These are phyloP conservation scores for Millerozyma acaciae DNA, from an alignment of 805 yeast species.

Conservation along the genomic window DNA sequence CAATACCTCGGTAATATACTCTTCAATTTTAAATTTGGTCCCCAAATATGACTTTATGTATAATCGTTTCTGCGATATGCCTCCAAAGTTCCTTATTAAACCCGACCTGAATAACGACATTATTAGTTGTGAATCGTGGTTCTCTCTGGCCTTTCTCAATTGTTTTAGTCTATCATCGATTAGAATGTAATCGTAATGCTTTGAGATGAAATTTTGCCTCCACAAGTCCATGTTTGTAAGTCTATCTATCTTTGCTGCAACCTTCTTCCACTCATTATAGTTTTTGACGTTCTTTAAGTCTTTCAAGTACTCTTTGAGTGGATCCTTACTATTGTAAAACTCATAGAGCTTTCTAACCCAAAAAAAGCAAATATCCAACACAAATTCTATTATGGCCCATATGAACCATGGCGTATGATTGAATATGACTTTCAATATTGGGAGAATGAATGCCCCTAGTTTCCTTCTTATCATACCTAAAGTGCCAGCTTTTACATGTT, in stretches of 20 bases:
- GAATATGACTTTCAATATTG: conserved; percentile 13
- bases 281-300: conserved; percentile 49
- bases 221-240: conserved; percentile 46
- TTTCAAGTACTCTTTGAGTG: conserved; percentile 45
- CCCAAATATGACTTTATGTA: conserved; percentile 84
- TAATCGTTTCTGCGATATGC: conserved; percentile 73
- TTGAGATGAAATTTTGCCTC: conserved; percentile 81
- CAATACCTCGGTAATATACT: conserved; percentile 73
- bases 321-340: conserved; percentile 37
- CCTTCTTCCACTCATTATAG: conserved; percentile 68
- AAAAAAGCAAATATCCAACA: conserved; percentile 43
- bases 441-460: conserved; percentile 11
- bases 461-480: conserved; percentile 5
- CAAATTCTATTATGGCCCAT: conserved; percentile 41
- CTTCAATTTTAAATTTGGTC: conserved; percentile 84
- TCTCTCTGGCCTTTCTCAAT: conserved; percentile 57
- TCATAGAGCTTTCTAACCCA: conserved; percentile 41
- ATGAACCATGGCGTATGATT: conserved; percentile 37
- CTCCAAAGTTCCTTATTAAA: conserved; percentile 84
- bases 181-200: conserved; percentile 77
- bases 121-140: conserved; percentile 53
- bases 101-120: conserved; percentile 77
- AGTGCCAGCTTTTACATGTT: no score
- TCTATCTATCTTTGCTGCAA: conserved; percentile 48
- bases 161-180: conserved; percentile 69